Evolutionary conservation across 2,329 filamentous ascomycete genomes (phyloP), one percentile per base, ranked within the genome.

Genomic region (Alternaria rosae): DNA sequence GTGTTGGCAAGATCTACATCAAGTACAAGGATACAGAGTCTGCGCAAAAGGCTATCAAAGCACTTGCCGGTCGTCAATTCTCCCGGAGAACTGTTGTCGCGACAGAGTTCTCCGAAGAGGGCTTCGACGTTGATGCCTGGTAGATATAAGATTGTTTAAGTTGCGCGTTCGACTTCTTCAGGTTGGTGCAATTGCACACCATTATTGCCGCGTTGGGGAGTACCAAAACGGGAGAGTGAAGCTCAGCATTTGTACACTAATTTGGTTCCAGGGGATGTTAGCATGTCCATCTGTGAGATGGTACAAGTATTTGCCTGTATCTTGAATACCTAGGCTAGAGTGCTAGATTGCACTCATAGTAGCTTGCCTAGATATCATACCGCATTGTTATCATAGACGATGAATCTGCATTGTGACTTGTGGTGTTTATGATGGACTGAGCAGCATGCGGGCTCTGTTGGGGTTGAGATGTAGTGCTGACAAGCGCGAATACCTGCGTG

Each of bases 91-190:
- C 95, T 4, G 96, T 99, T 26, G 93, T 99, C 12, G 93, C 92
- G 3, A 98, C 95, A 5, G 97, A 95, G 82, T 99, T 97, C 79
- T 92, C 93, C 21, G 96, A 98, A 89, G 94, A 98, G 81, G 97
- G 97, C 77, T 98, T 97, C 72, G 94, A 98, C 74, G 91, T 96
- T 60, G 88, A 88, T 73, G 92, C 93, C 51, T 97, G 93, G 92
- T 97, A 89, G 67, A 50, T 44, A 2, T 6, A 7, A 17, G 15
- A 21, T 59, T 21, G 25, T 45, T 54, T 52, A 35, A 42, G 23
- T 43, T 53, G 45, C 43, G 44, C 25, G 21, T 62, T 59, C 42
- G n/a, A 47, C 35, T 30, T 54, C 25, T 48, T 26, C 32, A 15
- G 47, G 42, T 62, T 26, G 4, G 30, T 61, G 54, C 59, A 54